Conservation (phyloP, 768 basidiomycete species). For the Agaricus sinodeliciosus region DNA sequence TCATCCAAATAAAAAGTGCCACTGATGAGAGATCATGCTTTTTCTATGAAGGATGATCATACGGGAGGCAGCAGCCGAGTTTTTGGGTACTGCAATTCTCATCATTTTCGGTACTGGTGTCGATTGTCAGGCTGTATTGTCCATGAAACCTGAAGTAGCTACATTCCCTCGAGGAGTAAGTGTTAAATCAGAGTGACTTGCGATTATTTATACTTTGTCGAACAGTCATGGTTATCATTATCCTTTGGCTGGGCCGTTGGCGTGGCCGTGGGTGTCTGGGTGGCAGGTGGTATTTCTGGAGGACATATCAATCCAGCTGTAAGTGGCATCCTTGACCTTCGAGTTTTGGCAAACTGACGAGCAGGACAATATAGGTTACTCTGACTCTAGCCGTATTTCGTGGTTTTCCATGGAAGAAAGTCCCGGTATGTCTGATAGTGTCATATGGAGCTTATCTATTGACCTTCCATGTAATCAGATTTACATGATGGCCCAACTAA, state of each 20-base stretch:
- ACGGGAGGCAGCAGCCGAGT: conserved; percentile 59
- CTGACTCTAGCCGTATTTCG: conserved; percentile 62
- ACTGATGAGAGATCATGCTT: not conserved
- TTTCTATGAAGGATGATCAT: conserved; percentile 18
- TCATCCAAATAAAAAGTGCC: not conserved
- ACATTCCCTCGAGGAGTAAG: conserved; percentile 47
- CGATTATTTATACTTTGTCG: not conserved
- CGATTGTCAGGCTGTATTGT: conserved; percentile 50
- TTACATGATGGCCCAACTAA: conserved; percentile 40
- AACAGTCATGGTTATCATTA: conserved; percentile 40
- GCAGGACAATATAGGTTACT: conserved; percentile 43
- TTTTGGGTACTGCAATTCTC: conserved; percentile 51
- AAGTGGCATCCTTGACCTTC: conserved; percentile 14
- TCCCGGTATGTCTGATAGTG: conserved; percentile 36
- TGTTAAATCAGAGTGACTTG: not conserved
- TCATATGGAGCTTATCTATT: not conserved
- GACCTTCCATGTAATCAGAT: conserved; percentile 12
- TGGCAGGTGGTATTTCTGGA: conserved; percentile 59
- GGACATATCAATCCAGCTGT: conserved; percentile 75
- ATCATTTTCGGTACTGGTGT: conserved; percentile 55
- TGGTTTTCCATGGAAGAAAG: conserved; percentile 76
- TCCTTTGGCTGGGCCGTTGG: conserved; percentile 55
- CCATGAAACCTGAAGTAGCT: conserved; percentile 36
- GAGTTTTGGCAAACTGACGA: not conserved
- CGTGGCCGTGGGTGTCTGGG: conserved; percentile 63